A percentile compares a stretch with the other conserved stretches of the same genome.
These are phyloP conservation scores for Yamadazyma songkhlaensis DNA, from an alignment of 1,139 yeast genomes.

Conservation along the genomic window DNA sequence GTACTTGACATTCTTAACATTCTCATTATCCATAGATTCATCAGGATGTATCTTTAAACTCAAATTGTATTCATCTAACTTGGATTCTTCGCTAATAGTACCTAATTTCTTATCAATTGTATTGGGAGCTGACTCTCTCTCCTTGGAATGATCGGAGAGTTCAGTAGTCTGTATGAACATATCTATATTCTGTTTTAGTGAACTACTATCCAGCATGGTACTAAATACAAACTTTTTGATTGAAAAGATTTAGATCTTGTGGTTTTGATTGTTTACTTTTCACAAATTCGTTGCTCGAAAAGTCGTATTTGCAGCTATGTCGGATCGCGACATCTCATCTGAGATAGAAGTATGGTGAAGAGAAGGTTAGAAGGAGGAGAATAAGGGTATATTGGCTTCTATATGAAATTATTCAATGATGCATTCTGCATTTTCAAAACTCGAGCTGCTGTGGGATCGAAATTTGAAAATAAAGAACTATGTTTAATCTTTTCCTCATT, in stretches of 20 bases:
- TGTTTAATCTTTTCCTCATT: no score
- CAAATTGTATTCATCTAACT: slow-evolving; percentile 13
- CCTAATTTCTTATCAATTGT: slow-evolving; percentile 4
- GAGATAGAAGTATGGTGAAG: background rate
- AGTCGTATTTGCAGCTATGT: slow-evolving; percentile 5
- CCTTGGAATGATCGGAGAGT: slow-evolving; percentile 8
- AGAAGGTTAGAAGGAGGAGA: background rate
- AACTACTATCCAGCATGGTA: slow-evolving; percentile 13
- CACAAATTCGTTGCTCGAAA: background rate
- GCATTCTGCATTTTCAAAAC: no score
- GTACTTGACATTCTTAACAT: slow-evolving; percentile 35
- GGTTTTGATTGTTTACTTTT: slow-evolving; percentile 7
- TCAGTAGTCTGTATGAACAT: slow-evolving; percentile 12
- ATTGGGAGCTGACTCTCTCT: background rate
- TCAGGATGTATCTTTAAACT: slow-evolving; percentile 7
- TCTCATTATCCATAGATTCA: slow-evolving; percentile 11
- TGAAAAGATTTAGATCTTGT: background rate
- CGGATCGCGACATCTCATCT: slow-evolving; percentile 2
- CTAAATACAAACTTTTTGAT: no score
- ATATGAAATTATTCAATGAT: no score
- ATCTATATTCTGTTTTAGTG: slow-evolving; percentile 11
- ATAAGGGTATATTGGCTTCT: background rate
- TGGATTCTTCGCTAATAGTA: slow-evolving; percentile 10
- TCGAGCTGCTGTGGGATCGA: no score
- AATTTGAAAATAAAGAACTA: no score